Conservation (phyloP, 805 yeast species). For the Pichia pseudocactophila region DNA sequence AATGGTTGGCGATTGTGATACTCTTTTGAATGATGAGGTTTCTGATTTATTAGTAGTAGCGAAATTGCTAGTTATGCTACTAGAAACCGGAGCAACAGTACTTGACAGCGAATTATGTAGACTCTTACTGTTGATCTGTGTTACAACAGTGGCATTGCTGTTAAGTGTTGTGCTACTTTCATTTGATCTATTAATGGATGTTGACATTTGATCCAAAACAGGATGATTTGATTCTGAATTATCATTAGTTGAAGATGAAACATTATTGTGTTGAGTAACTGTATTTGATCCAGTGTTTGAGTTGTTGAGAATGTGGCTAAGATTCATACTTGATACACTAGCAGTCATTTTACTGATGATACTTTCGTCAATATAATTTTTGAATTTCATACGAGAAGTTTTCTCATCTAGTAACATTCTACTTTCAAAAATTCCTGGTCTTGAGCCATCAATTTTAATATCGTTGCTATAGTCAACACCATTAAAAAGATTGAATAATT, state of each 20-base stretch:
- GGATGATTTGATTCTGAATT: constrained; percentile 1
- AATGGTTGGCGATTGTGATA: background rate
- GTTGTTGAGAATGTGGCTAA: constrained; percentile 18
- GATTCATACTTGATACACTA: constrained; percentile 29
- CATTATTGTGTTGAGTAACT: background rate
- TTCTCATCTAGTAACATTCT: constrained; percentile 45
- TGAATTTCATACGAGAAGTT: constrained; percentile 35
- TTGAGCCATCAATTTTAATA: constrained; percentile 48
- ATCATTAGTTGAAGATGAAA: background rate
- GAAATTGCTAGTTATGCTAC: background rate
- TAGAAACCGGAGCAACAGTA: too few species aligned
- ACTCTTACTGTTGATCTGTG: background rate
- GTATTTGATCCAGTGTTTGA: background rate
- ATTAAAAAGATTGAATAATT: constrained; percentile 46
- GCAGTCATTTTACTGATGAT: constrained; percentile 31
- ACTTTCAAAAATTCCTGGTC: constrained; percentile 54
- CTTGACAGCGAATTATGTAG: too few species aligned
- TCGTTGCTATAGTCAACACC: constrained; percentile 41
- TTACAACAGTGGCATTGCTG: background rate
- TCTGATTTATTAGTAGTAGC: background rate
- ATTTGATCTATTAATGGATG: constrained; percentile 2
- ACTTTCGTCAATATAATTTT: constrained; percentile 31
- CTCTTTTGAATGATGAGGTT: background rate
- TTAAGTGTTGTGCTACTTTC: background rate
- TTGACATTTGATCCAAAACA: constrained; percentile 7